Conservation (phyloP, 1,139 yeast species). For the Hansenula anomala region DNA sequence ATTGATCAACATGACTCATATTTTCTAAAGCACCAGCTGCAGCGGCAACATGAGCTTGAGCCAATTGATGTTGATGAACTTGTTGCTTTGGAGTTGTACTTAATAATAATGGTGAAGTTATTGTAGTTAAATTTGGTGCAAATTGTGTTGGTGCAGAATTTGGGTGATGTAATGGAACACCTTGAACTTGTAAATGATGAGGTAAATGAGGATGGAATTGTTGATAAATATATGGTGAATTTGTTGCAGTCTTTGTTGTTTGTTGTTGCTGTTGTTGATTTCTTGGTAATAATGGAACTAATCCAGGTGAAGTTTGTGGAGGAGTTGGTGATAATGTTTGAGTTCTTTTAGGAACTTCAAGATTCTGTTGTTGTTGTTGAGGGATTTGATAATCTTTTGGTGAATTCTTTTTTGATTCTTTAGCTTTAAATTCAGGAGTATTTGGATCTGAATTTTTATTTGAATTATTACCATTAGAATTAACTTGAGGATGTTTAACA, state of each 20-base stretch:
- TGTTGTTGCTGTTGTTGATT: constrained; percentile 1
- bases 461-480: neutral
- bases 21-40: constrained; percentile 35
- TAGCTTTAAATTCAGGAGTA: constrained; percentile 1
- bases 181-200: constrained; percentile 23
- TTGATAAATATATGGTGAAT: constrained; percentile 9
- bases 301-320: constrained; percentile 14
- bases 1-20: constrained; percentile 4
- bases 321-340: neutral
- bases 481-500: constrained; percentile 25
- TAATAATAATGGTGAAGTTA: constrained; percentile 59
- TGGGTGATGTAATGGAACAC: constrained; percentile 58
- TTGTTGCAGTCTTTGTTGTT: constrained; percentile 12
- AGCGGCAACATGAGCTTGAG: constrained; percentile 39
- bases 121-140: constrained; percentile 58
- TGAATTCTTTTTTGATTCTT: neutral
- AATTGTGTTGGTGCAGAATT: constrained; percentile 66
- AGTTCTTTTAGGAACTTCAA: too few relatives aligned
- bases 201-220: constrained; percentile 23
- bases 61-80: constrained; percentile 18
- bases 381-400: neutral
- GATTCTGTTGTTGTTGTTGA: too few relatives aligned
- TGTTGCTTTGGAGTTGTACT: constrained; percentile 33
- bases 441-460: neutral
- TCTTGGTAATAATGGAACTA: constrained; percentile 20